Conservation (phyloP, 163 green algal species). For the Prototheca cutis region DNA sequence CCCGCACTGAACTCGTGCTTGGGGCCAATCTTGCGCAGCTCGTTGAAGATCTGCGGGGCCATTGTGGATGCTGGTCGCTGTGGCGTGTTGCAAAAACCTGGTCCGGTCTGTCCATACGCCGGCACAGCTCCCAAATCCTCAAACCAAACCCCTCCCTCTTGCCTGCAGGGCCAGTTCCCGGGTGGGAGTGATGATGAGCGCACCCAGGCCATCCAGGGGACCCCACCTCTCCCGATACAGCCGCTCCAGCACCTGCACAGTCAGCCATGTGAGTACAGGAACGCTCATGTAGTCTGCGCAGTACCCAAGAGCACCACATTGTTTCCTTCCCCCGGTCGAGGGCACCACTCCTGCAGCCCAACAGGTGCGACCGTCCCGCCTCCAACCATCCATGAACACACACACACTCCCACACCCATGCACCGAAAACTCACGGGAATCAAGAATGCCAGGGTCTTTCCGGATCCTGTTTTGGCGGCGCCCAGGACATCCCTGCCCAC, state of each 20-base stretch:
- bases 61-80: not conserved
- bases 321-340: too few species aligned
- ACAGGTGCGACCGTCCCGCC: too few species aligned
- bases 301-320: too few species aligned
- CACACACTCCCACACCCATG: not conserved
- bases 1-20: conserved; percentile 63
- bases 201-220: conserved; percentile 79
- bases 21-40: conserved; percentile 56
- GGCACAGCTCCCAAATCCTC: too few species aligned
- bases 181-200: conserved; percentile 87
- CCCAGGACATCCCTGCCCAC: conserved; percentile 87
- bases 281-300: too few species aligned
- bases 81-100: too few species aligned
- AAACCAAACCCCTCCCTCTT: not conserved
- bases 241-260: conserved; percentile 79
- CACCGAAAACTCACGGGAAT: conserved; percentile 55
- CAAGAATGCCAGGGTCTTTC: conserved; percentile 95
- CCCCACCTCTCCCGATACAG: conserved; percentile 79
- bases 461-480: conserved; percentile 93
- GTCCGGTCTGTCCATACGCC: too few species aligned
- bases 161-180: conserved; percentile 86
- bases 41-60: conserved; percentile 79
- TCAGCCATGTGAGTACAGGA: too few species aligned
- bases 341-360: too few species aligned
- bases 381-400: too few species aligned